These are phyloP conservation scores for Colletotrichum tabaci DNA, from an alignment of 2,329 filamentous ascomycete species.

Conservation along the genomic window DNA sequence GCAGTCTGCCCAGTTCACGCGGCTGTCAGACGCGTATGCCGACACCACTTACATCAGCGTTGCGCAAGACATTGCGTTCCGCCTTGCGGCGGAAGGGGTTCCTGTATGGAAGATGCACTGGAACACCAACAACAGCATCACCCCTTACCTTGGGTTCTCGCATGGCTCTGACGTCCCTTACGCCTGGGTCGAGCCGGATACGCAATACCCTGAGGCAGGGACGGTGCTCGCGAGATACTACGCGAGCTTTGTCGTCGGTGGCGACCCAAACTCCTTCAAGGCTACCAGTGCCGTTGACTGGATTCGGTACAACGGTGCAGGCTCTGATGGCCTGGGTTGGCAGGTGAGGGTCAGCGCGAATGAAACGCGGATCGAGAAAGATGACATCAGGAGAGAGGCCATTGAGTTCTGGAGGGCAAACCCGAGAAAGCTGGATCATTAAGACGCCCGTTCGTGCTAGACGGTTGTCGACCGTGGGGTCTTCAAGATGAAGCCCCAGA, in stretches of 20 bases:
- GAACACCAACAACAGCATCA: conserved; percentile 53
- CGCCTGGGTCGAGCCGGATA: conserved; percentile 19
- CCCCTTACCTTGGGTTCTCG: conserved; percentile 47
- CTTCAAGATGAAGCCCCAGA: too few relatives aligned
- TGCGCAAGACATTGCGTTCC: conserved; percentile 13
- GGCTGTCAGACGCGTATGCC: conserved; percentile 15
- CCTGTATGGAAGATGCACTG: conserved; percentile 57
- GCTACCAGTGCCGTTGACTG: conserved; percentile 45
- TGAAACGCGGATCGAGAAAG: conserved; percentile 17
- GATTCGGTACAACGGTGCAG: conserved; percentile 17
- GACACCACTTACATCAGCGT: conserved; percentile 25
- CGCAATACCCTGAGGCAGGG: conserved; percentile 17
- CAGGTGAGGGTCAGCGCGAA: conserved; percentile 24
- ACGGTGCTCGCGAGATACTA: conserved; percentile 44
- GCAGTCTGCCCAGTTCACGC: conserved; percentile 27
- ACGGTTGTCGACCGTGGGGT: too few relatives aligned
- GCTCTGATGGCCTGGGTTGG: conserved; percentile 5
- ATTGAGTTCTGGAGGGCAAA: conserved; percentile 28
- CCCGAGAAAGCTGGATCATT: conserved; percentile 18
- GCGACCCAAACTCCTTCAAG: conserved; percentile 51
- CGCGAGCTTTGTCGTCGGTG: conserved; percentile 54
- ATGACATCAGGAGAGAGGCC: conserved; percentile 19
- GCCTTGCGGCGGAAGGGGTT: conserved; percentile 12
- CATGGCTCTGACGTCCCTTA: conserved; percentile 27
- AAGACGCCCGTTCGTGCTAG: neutral